Base-by-base conservation (phyloP, 345 rosid species). In the Excoecaria cochinchinensis region DNA sequence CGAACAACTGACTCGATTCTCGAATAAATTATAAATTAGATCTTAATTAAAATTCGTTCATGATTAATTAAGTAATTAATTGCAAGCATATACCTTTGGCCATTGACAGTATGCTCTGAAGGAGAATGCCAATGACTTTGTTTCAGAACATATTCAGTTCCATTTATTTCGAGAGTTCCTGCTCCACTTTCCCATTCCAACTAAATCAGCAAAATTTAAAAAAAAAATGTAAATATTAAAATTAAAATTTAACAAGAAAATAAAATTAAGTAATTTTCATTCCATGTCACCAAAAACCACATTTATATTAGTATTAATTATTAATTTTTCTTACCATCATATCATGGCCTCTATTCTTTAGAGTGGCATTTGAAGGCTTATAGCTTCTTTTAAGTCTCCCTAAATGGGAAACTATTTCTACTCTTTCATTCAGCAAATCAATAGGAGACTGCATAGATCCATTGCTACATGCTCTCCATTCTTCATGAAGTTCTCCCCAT, bases 361-460 rank as follows among this genome's bases (percentile, higher is more conserved):
- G 89, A 16, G 86, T 87, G 70, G 93, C 87, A 62, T 84, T 84
- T 21, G 85, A 63, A 6, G 93, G 85, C 71, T 78, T 79, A 71
- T 95, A 91, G 66, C 76, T 73, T 80, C 86, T 84, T 3, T 56
- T 85, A 38, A 95, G 88, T 60, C 80, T 82, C 47, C 85, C 89
- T 19, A 89, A 75, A 73, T 84, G 79, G 21, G 91, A 76, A 44
- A 88, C 90, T 14, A 87, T 16, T 61, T 78, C 46, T 73, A 91
- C 92, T 70, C 90, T 87, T 59, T 90, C 79, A 42, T 81, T 62
- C 69, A 78, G 55, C n/a, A 95, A 75, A 83, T 92, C 94, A 39
- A 92, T 87, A 0, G 98, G 99, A 62, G 99, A 95, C 69, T 95
- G 97, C 93, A 90, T 88, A 4, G 83, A 36, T 76, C 98, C 99